Base-by-base conservation (phyloP, 768 basidiomycete genomes). In the Albatrellus ellisii region DNA sequence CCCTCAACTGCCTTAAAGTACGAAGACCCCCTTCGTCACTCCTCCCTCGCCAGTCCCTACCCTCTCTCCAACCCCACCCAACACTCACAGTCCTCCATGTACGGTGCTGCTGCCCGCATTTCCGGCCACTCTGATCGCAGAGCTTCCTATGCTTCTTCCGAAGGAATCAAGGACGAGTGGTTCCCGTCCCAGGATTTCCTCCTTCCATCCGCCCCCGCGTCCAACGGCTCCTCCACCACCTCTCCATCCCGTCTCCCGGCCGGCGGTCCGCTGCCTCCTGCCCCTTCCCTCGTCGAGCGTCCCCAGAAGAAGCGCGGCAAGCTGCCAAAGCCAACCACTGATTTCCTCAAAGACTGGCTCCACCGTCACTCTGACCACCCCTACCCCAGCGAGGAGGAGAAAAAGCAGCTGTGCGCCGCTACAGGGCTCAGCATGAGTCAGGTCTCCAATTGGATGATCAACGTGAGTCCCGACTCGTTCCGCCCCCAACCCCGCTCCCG, bases 371-470 rank as follows among this genome's bases (percentile, higher is more conserved):
- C 81, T 2, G 86, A 89, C 57, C 87, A 89, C 52, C 86, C 86
- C 20, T 90, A 90, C 58, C 86, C 86, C 25, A 79, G 76, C 51
- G 86, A 90, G 58, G 84, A 88, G 47, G 86, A 89, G 68, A 90
- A 90, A 64, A 88, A 88, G 55, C 81, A 84, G 56, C 63, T 90
- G 50, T 89, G 86, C 60, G 75, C 81, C 52, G 81, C 82, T 29
- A 90, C 86, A 1, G 84, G 84, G 20, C 63, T 90, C 48, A 84
- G 78, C 63, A 89, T 89, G 84, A 76, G 71, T 61, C 86, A 90
- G 60, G 84, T 89, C 0, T 86, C 83, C 40, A 89, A 89, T 58
- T 89, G 86, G 86, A 89, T 89, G 86, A 89, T 89, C 55, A 89
- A 89, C 52, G 86, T 74, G 42, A 39, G 73, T 62, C 11, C 12